These are phyloP conservation scores for Elaeagnus macrophylla DNA, from an alignment of 306 rosid species.

Conservation along the genomic window DNA sequence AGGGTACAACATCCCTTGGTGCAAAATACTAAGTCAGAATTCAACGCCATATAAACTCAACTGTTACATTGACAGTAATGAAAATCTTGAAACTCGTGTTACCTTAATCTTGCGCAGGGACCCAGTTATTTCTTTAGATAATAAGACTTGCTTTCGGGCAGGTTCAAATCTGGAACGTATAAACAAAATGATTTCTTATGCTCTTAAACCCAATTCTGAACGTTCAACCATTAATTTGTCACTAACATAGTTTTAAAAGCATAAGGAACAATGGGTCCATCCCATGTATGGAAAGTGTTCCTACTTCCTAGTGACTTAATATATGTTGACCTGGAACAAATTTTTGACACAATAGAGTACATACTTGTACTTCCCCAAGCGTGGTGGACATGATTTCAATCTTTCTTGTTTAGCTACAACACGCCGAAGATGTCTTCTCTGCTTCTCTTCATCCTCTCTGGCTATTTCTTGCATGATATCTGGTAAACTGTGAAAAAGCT, in stretches of 20 bases:
- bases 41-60: not conserved
- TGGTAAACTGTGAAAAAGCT: constrained; percentile 40
- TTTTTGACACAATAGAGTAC: constrained; percentile 7
- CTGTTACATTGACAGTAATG: not conserved
- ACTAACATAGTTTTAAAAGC: not conserved
- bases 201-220: not conserved
- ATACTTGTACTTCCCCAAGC: constrained; percentile 85
- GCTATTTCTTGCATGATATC: constrained; percentile 62
- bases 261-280: not conserved
- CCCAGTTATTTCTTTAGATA: constrained; percentile 80
- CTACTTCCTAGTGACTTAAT: not conserved
- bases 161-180: constrained; percentile 66
- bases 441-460: constrained; percentile 60
- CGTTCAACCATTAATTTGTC: not conserved
- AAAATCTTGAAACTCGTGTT: not conserved
- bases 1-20: constrained; percentile 77
- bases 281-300: too few relatives aligned
- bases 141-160: constrained; percentile 76
- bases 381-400: constrained; percentile 63
- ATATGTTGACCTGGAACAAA: not conserved
- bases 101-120: constrained; percentile 88
- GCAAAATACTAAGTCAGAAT: constrained; percentile 9
- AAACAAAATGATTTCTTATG: not conserved
- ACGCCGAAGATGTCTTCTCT: constrained; percentile 49
- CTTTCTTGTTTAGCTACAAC: constrained; percentile 64